phyloP scores from a whole-genome alignment of 2,329 filamentous ascomycete species.

The Davidsoniella virescens region DNA sequence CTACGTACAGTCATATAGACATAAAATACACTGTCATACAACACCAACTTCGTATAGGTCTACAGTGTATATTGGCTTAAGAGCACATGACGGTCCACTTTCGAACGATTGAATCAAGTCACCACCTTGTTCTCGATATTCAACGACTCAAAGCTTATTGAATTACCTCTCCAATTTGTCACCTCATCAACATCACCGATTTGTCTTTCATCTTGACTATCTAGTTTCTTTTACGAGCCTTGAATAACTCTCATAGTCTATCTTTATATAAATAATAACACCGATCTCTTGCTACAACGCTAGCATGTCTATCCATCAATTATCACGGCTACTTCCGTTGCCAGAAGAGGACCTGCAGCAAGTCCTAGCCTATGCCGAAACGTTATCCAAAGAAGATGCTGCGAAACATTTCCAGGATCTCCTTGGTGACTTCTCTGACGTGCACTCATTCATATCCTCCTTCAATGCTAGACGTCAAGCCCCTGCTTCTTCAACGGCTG shows the following conservation, averaged over 20 bases:
- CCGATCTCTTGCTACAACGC: no score
- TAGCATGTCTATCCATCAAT: constrained; percentile 44
- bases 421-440: constrained; percentile 68
- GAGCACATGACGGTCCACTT: no score
- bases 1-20: no score
- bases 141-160: neutral
- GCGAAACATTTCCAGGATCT: constrained; percentile 77
- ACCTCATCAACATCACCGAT: neutral
- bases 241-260: no score
- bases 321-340: constrained; percentile 66
- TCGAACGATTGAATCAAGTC: neutral
- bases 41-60: no score
- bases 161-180: neutral
- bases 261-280: no score
- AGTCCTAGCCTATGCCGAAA: constrained; percentile 64
- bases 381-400: constrained; percentile 59
- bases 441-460: constrained; percentile 59
- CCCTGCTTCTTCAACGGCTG: constrained; percentile 18
- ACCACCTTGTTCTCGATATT: neutral
- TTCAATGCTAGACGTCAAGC: constrained; percentile 54
- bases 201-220: neutral
- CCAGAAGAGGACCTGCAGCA: constrained; percentile 74
- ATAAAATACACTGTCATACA: no score
- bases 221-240: no score
- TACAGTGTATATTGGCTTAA: no score